Evolutionary conservation across 2,329 filamentous ascomycete genomes (phyloP).

Genomic region (Phoma sp.): DNA sequence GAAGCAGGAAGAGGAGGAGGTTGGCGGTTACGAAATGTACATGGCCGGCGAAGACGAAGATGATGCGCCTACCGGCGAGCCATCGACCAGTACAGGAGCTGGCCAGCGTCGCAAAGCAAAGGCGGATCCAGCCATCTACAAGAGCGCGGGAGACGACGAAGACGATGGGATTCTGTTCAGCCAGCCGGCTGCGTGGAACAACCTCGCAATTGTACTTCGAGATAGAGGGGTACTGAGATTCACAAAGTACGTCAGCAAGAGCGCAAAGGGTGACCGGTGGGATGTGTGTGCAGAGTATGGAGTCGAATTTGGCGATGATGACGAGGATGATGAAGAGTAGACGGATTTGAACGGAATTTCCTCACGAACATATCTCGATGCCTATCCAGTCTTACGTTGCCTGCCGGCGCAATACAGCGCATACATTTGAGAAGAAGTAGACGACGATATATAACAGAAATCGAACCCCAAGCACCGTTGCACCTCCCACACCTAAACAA

Average conservation of each 20-base stretch:
- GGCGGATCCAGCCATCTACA: constrained; percentile 83
- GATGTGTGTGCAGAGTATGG: constrained; percentile 83
- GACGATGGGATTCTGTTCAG: constrained; percentile 77
- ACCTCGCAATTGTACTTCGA: constrained; percentile 85
- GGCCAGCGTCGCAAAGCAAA: constrained; percentile 54
- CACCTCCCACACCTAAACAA: neutral
- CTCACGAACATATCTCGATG: no score
- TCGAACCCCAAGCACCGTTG: no score
- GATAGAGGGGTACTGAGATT: constrained; percentile 89
- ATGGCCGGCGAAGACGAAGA: constrained; percentile 86
- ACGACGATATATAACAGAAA: no score
- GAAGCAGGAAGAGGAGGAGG: constrained; percentile 59
- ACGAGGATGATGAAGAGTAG: constrained; percentile 28
- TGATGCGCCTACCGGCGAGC: constrained; percentile 44
- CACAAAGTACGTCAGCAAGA: constrained; percentile 90
- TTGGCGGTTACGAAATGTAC: constrained; percentile 86
- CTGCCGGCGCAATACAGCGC: no score
- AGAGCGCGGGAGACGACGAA: constrained; percentile 63
- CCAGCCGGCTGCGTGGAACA: constrained; percentile 81
- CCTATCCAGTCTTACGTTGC: no score
- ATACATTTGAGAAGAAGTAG: no score
- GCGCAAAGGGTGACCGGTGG: constrained; percentile 88
- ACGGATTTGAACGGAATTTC: neutral
- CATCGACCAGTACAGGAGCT: constrained; percentile 53
- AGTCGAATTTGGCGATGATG: constrained; percentile 64